phyloP scores from a whole-genome alignment of 2,329 filamentous ascomycete species.

The Aureobasidium melanogenum region DNA sequence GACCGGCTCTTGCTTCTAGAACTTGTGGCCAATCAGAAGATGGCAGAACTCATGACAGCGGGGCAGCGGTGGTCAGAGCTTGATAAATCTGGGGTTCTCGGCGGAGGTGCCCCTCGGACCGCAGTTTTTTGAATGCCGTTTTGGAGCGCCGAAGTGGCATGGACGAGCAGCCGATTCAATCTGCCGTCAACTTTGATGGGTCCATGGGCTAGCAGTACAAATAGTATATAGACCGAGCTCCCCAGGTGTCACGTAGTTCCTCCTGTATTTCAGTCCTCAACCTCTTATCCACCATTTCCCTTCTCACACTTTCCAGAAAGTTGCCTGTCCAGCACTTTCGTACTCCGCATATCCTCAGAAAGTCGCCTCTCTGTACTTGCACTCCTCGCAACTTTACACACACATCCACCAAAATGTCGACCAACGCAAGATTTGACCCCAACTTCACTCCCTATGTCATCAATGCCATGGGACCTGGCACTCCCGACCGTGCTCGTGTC shows the following conservation, averaged over 20 bases:
- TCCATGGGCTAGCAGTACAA: not conserved
- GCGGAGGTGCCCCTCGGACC: not conserved
- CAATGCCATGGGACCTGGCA: slow-evolving; percentile 63
- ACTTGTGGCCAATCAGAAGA: not conserved
- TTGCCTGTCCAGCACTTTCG: slow-evolving; percentile 1
- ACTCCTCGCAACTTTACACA: not conserved
- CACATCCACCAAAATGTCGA: slow-evolving; percentile 5
- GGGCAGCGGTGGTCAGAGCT: not conserved
- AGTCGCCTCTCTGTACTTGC: not conserved
- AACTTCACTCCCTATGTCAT: slow-evolving; percentile 68
- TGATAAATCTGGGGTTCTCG: not conserved
- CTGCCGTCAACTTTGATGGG: not conserved
- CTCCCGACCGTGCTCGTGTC: slow-evolving; percentile 53
- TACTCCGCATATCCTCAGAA: not conserved
- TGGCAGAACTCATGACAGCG: not conserved
- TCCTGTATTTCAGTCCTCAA: not conserved
- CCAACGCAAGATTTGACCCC: slow-evolving; percentile 44
- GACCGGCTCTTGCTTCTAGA: not conserved
- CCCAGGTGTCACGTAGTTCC: not conserved
- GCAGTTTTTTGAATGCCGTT: slow-evolving; percentile 5
- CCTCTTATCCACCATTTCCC: not conserved
- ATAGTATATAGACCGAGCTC: slow-evolving; percentile 8
- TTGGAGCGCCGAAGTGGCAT: not conserved
- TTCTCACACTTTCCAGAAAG: not conserved
- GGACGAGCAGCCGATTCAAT: slow-evolving; percentile 10